Percentiles rank a stretch among this genome's conserved stretches.
phyloP scores from a whole-genome alignment of 495 filamentous ascomycete genomes.

The Hypoxylon perforatum region DNA sequence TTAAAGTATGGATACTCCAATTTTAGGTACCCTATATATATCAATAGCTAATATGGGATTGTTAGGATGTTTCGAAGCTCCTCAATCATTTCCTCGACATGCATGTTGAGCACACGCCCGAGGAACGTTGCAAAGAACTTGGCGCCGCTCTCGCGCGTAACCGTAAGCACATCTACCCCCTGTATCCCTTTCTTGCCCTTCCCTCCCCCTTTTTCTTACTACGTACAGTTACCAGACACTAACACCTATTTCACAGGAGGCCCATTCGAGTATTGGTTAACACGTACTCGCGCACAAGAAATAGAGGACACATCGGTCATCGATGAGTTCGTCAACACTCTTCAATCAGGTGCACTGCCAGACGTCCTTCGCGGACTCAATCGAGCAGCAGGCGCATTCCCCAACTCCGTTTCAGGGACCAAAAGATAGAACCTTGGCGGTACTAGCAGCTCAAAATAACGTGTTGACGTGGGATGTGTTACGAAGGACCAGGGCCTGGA shows the following conservation, averaged over 20 bases:
- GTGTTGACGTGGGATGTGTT: neutral
- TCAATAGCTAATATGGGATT: too few relatives aligned
- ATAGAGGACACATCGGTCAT: conserved; percentile 45
- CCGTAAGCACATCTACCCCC: conserved; percentile 40
- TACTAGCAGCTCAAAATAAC: neutral
- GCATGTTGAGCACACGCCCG: conserved; percentile 52
- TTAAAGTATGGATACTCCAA: too few relatives aligned
- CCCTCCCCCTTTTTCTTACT: conserved; percentile 9
- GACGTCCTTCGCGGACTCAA: conserved; percentile 47
- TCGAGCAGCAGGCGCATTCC: conserved; percentile 47
- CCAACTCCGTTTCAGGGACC: conserved; percentile 20
- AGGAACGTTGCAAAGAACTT: conserved; percentile 54
- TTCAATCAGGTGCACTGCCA: conserved; percentile 50
- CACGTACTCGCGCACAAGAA: conserved; percentile 49
- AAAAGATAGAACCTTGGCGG: neutral
- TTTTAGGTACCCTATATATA: too few relatives aligned
- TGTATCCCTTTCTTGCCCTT: neutral
- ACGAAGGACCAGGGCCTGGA: too few relatives aligned
- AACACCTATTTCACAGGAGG: conserved; percentile 46
- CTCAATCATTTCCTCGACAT: conserved; percentile 58
- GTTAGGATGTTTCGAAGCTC: conserved; percentile 59
- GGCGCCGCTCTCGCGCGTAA: conserved; percentile 53
- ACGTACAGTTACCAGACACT: neutral
- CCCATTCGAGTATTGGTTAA: conserved; percentile 60
- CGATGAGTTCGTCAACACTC: conserved; percentile 45